Base-by-base conservation (phyloP, 495 filamentous ascomycete species). In the Gamarada debralockiae region DNA sequence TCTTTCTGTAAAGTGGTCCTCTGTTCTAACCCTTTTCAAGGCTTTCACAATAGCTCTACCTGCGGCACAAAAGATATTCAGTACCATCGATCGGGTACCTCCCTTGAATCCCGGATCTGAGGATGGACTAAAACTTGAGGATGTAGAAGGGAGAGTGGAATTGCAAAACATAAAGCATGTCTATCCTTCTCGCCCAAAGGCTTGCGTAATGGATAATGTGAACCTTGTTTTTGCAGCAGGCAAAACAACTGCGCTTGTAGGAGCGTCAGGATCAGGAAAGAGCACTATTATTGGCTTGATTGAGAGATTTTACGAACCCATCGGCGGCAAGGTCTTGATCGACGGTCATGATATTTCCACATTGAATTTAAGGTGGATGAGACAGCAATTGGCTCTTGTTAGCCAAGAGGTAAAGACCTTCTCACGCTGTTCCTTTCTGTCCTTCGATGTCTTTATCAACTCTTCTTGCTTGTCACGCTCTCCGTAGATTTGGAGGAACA, bases 151-250 rank as follows among this genome's bases (percentile, higher is more conserved):
- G 60, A 17, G 60, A 17, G 68, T 85, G 36, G 68, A 70, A 53
- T 70, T 85, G 34, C 64, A 72, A 34, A 62, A 82, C 50, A 77
- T 87, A 15, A 71, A 72, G 1, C 85, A 86, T 61, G 68, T 63
- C 0, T 88, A 86, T 59, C 80, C 82, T 18, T 76, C 83, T 1
- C 70, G 84, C 1, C 76, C 79, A 0, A 75, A 80, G 12, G 68
- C 77, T 13, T 70, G 64, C 2, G 76, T 85, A 12, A 61, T 82
- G 8, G 58, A 77, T 21, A 36, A 17, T 1, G 55, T 55, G 9
- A 40, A 38, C 27, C 24, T 58, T 7, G 5, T 22, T 1, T 41
- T 53, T 22, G 37, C 37, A 18, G 33, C 41, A n/a, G 44, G 34
- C 8, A 63, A 76, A 48, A 73, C 65, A 25, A 66, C 73, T 22